phyloP scores from a whole-genome alignment of 2,329 filamentous ascomycete genomes.

The Diaporthe capsici region DNA sequence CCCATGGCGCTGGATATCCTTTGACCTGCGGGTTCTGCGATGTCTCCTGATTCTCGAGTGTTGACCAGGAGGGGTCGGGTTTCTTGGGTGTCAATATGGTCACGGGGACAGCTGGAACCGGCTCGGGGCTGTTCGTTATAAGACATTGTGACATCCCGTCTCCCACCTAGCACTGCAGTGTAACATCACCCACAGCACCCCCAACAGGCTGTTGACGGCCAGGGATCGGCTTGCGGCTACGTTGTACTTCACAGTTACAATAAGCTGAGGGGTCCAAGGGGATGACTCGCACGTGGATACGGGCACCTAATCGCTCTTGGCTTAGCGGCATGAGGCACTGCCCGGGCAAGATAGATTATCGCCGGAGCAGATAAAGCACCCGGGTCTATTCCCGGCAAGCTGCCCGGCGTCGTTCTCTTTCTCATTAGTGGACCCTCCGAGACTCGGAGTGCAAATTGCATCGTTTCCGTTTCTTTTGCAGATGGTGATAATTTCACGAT shows the following conservation, averaged over 20 bases:
- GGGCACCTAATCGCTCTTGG: neutral
- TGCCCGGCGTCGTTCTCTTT: slow-evolving; percentile 1
- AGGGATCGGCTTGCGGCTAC: neutral
- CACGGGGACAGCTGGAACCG: neutral
- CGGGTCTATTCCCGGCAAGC: slow-evolving; percentile 13
- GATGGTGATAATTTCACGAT: neutral
- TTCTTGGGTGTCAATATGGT: slow-evolving; percentile 19
- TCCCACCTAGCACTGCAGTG: slow-evolving; percentile 9
- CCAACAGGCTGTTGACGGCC: neutral
- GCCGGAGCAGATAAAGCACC: slow-evolving; percentile 15
- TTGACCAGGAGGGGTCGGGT: slow-evolving; percentile 25
- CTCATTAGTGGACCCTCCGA: neutral
- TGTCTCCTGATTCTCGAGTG: neutral
- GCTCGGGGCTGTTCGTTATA: slow-evolving; percentile 22
- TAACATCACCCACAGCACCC: neutral
- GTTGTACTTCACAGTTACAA: neutral
- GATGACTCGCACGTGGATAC: slow-evolving; percentile 4
- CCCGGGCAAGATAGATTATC: slow-evolving; percentile 18
- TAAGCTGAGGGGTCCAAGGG: neutral
- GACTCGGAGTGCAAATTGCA: neutral
- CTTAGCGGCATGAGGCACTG: neutral
- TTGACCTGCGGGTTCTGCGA: neutral
- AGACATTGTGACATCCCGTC: slow-evolving; percentile 29
- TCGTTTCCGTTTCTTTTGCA: neutral
- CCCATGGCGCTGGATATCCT: slow-evolving; percentile 14